These are phyloP conservation scores for Ascoidea tarda DNA, from an alignment of 805 yeast genomes.

Conservation along the genomic window DNA sequence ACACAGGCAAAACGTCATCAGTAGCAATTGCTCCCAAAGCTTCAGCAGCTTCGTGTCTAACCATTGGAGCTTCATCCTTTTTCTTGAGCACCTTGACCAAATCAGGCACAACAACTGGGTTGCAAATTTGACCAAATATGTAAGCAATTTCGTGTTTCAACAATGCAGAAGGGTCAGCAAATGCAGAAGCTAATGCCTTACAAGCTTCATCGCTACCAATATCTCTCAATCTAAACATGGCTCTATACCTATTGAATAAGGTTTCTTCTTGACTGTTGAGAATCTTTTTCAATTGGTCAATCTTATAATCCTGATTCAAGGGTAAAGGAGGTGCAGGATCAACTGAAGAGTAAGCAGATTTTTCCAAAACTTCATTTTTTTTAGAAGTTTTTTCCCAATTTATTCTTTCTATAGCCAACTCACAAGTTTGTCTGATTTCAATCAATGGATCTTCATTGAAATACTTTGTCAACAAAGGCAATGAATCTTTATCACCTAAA, in stretches of 20 bases:
- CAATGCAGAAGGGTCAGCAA: constrained; percentile 80
- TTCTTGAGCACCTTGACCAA: constrained; percentile 70
- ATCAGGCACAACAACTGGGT: constrained; percentile 84
- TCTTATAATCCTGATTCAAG: constrained; percentile 38
- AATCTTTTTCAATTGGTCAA: constrained; percentile 49
- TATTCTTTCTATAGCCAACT: constrained; percentile 89
- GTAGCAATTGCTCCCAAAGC: constrained; percentile 96
- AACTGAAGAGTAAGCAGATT: constrained; percentile 70
- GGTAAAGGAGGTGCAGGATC: constrained; percentile 99
- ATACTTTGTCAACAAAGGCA: constrained; percentile 52
- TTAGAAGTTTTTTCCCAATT: constrained; percentile 62
- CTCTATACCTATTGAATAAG: constrained; percentile 89
- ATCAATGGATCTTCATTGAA: constrained; percentile 60
- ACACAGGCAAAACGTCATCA: constrained; percentile 84
- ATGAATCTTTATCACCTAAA: constrained; percentile 64
- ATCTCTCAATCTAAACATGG: constrained; percentile 96
- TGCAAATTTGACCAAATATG: constrained; percentile 93
- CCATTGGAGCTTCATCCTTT: constrained; percentile 88
- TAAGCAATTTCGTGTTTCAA: constrained; percentile 97
- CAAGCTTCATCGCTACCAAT: constrained; percentile 90
- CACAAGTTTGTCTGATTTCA: constrained; percentile 95
- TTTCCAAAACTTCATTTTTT: constrained; percentile 55
- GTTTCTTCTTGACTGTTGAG: constrained; percentile 69
- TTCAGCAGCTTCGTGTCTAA: constrained; percentile 98
- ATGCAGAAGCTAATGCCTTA: constrained; percentile 81